Evolutionary conservation across 352 stramenopile genomes (phyloP).

Genomic region (Hyphochytrium catenoides): DNA sequence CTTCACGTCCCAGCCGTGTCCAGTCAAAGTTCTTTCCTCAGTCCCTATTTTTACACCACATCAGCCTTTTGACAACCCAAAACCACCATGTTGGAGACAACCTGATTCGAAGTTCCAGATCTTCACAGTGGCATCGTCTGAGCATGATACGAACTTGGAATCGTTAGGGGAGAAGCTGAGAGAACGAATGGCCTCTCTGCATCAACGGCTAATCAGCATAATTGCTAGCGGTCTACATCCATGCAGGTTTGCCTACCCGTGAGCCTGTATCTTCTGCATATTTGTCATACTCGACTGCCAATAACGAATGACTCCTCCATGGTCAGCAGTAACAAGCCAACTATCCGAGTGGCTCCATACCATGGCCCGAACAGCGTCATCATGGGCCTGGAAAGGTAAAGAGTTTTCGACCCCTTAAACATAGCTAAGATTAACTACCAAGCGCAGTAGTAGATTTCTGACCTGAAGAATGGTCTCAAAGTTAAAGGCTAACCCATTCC

Average conservation of each 20-base stretch:
- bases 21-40: slow-evolving; percentile 81
- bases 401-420: no score
- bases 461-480: slow-evolving; percentile 93
- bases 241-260: no score
- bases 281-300: slow-evolving; percentile 72
- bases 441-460: no score
- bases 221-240: no score
- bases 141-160: slow-evolving; percentile 93
- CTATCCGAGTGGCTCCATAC: slow-evolving; percentile 72
- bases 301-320: slow-evolving; percentile 71
- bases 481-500: slow-evolving; percentile 90
- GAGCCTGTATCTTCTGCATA: slow-evolving; percentile 48
- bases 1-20: slow-evolving; percentile 96
- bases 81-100: background rate
- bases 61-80: slow-evolving; percentile 20
- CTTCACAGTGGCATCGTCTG: slow-evolving; percentile 85
- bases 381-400: no score
- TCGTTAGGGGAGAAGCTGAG: slow-evolving; percentile 87
- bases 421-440: no score
- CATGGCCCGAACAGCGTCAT: slow-evolving; percentile 62
- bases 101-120: slow-evolving; percentile 65
- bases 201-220: no score
- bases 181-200: slow-evolving; percentile 71
- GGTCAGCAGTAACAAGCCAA: slow-evolving; percentile 63
- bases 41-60: slow-evolving; percentile 21